These are phyloP conservation scores for Hanseniaspora mollemarum DNA, from an alignment of 805 yeast genomes.

Conservation along the genomic window DNA sequence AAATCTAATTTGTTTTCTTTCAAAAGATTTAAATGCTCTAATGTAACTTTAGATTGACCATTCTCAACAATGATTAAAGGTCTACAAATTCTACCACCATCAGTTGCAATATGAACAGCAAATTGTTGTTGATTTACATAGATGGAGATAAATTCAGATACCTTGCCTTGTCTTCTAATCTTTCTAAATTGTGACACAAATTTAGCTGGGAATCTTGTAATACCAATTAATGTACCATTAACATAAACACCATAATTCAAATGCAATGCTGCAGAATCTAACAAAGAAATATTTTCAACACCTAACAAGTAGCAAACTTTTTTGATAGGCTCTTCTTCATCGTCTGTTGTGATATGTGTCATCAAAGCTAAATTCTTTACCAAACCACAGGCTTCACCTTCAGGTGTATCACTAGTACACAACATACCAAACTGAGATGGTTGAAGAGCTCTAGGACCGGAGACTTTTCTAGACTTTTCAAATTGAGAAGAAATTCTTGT, in stretches of 20 bases:
- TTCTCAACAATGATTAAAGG: conserved; percentile 81
- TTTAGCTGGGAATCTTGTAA: conserved; percentile 73
- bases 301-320: conserved; percentile 72
- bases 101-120: conserved; percentile 96
- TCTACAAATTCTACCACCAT: conserved; percentile 96
- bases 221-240: conserved; percentile 90
- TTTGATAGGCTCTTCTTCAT: conserved; percentile 81
- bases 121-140: conserved; percentile 79
- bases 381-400: conserved; percentile 99
- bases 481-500: conserved; percentile 98
- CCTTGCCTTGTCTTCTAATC: conserved; percentile 70
- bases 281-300: conserved; percentile 69
- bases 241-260: conserved; percentile 72
- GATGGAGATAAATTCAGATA: conserved; percentile 84
- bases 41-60: conserved; percentile 58
- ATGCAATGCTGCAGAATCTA: conserved; percentile 77
- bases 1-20: conserved; percentile 66
- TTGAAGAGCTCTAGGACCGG: conserved; percentile 97
- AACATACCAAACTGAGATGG: conserved; percentile 99
- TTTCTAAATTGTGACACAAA: conserved; percentile 70
- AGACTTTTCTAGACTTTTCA: conserved; percentile 92
- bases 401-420: conserved; percentile 97
- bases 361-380: conserved; percentile 92
- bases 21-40: conserved; percentile 54
- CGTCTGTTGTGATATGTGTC: conserved; percentile 98